These are phyloP conservation scores for Microcos paniculata DNA, from an alignment of 345 rosid genomes.

Conservation along the genomic window DNA sequence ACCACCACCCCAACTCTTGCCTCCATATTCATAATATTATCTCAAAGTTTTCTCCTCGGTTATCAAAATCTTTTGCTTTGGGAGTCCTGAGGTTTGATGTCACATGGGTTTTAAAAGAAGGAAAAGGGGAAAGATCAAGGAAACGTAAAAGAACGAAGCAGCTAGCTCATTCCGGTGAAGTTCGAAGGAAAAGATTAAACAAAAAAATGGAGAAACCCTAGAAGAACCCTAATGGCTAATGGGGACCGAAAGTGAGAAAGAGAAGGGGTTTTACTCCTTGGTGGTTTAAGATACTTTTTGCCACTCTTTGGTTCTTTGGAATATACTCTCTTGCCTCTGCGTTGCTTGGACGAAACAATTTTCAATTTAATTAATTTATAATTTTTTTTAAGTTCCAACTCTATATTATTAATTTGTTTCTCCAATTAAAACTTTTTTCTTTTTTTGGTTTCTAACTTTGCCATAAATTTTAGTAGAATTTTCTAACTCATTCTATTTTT, in stretches of 20 bases:
- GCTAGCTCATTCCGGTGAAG: background rate
- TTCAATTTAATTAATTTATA: background rate
- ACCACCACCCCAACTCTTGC: slow-evolving; percentile 80
- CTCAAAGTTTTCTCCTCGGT: slow-evolving; percentile 5
- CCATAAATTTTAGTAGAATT: no score
- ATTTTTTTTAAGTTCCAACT: no score
- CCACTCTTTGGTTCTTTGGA: background rate
- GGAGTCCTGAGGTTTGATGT: background rate
- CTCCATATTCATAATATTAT: slow-evolving; percentile 44
- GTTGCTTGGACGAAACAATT: slow-evolving; percentile 12
- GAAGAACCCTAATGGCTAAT: slow-evolving; percentile 1
- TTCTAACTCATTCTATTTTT: no score
- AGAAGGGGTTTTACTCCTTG: background rate
- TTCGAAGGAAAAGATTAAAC: background rate
- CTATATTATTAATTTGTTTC: no score
- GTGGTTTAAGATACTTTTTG: background rate
- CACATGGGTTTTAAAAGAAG: slow-evolving; percentile 20
- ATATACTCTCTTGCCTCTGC: background rate
- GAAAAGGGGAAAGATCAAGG: background rate
- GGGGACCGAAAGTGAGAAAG: background rate
- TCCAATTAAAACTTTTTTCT: no score
- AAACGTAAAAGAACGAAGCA: background rate
- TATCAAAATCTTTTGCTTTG: background rate
- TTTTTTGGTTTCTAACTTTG: no score
- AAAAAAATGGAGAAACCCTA: background rate